Evolutionary conservation across 768 basidiomycete species (phyloP).

Genomic region (Leccinellum rugosiceps): DNA sequence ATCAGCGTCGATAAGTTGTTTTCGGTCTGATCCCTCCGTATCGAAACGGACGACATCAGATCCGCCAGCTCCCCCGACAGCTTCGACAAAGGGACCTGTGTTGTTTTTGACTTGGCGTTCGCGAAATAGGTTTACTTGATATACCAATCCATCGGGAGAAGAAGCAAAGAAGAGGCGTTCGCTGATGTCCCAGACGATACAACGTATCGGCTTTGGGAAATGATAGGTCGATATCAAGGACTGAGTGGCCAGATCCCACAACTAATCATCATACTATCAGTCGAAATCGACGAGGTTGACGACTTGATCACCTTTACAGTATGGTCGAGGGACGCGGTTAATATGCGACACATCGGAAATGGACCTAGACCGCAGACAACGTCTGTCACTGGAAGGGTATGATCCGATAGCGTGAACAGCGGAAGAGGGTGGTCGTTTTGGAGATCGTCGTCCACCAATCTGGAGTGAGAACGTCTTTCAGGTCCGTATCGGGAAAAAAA

Average conservation of each 20-base stretch:
- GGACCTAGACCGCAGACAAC: conserved; percentile 75
- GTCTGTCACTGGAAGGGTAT: conserved; percentile 87
- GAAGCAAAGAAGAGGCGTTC: conserved; percentile 90
- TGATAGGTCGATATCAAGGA: conserved; percentile 82
- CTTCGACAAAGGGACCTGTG: conserved; percentile 54
- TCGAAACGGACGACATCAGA: conserved; percentile 70
- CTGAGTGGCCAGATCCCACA: conserved; percentile 78
- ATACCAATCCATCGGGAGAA: conserved; percentile 68
- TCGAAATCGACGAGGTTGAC: conserved; percentile 9
- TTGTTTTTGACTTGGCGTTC: conserved; percentile 50
- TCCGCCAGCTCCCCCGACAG: conserved; percentile 70
- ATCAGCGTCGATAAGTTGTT: conserved; percentile 65
- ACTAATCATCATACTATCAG: conserved; percentile 37
- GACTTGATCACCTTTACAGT: conserved; percentile 72
- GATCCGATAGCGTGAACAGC: conserved; percentile 80
- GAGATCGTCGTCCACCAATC: conserved; percentile 71
- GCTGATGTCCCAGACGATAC: conserved; percentile 73
- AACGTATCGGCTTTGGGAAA: conserved; percentile 74
- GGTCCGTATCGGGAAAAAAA: conserved; percentile 9
- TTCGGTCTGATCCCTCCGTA: conserved; percentile 46
- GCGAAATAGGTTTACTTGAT: conserved; percentile 77
- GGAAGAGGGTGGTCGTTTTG: conserved; percentile 76
- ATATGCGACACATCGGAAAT: conserved; percentile 72
- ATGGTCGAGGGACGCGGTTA: conserved; percentile 84
- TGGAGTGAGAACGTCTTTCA: conserved; percentile 26